Conservation (phyloP, 352 stramenopile genomes). For the Salisapilia sapeloensis region DNA sequence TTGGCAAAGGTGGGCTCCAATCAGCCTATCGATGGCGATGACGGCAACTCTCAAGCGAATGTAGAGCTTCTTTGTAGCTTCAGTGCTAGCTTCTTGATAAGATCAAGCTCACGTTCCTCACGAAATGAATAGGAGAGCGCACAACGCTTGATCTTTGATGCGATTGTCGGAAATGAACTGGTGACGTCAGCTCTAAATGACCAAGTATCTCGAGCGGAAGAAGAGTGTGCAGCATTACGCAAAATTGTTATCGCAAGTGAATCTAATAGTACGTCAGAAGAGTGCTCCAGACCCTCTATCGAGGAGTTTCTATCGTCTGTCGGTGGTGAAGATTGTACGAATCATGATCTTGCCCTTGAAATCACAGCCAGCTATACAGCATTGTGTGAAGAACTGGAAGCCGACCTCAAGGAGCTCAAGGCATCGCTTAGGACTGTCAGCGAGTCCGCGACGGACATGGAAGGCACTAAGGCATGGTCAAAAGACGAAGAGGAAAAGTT, state of each 20-base stretch:
- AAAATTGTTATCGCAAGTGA: constrained; percentile 9
- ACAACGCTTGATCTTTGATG: constrained; percentile 43
- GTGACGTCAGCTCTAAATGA: constrained; percentile 37
- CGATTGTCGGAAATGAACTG: constrained; percentile 52
- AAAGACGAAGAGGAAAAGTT: constrained; percentile 19
- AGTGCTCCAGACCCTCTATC: no score
- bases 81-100: neutral
- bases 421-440: constrained; percentile 14
- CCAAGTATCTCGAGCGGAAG: constrained; percentile 18
- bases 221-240: constrained; percentile 20
- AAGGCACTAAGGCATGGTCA: constrained; percentile 25
- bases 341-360: no score
- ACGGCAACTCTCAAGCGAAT: no score
- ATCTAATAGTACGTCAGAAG: constrained; percentile 13
- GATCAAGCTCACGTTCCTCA: neutral
- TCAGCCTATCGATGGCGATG: no score
- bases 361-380: constrained; percentile 34
- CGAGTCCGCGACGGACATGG: constrained; percentile 13
- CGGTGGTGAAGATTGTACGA: no score
- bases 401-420: constrained; percentile 17
- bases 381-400: constrained; percentile 8
- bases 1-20: no score
- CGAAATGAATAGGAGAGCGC: constrained; percentile 7
- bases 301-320: no score
- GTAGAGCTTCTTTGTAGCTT: no score